Conservation (phyloP, 2,329 filamentous ascomycete genomes). For the Trichophyton mentagrophytes region DNA sequence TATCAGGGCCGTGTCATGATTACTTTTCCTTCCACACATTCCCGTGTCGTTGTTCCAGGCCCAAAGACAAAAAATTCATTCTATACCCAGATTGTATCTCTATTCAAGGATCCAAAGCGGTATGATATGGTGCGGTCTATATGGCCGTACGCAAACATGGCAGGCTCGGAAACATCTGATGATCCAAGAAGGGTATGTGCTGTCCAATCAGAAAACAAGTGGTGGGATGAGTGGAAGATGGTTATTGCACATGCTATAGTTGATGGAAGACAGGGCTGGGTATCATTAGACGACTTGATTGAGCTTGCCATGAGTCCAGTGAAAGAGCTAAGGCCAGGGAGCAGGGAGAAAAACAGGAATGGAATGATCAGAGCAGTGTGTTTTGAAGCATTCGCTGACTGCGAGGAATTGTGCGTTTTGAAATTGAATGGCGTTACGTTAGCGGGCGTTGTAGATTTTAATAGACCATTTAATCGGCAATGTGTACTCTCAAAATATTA, state of each 20-base stretch:
- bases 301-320: constrained; percentile 1
- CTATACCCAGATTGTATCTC: neutral
- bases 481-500: neutral
- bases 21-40: neutral
- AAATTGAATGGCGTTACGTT: neutral
- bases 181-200: neutral
- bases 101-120: neutral
- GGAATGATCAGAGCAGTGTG: neutral
- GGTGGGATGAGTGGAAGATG: constrained; percentile 5
- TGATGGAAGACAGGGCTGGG: neutral
- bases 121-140: constrained; percentile 4
- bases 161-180: neutral
- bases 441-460: neutral
- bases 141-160: constrained; percentile 6
- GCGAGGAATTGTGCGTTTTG: neutral
- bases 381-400: neutral
- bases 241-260: neutral
- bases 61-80: neutral
- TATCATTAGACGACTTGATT: constrained; percentile 3
- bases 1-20: constrained; percentile 5
- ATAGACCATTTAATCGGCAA: neutral
- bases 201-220: constrained; percentile 1
- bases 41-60: neutral
- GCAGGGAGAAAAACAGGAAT: neutral
- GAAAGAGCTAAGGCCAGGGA: neutral